phyloP scores from a whole-genome alignment of 2,329 filamentous ascomycete species.

The Bipolaris zeicola region DNA sequence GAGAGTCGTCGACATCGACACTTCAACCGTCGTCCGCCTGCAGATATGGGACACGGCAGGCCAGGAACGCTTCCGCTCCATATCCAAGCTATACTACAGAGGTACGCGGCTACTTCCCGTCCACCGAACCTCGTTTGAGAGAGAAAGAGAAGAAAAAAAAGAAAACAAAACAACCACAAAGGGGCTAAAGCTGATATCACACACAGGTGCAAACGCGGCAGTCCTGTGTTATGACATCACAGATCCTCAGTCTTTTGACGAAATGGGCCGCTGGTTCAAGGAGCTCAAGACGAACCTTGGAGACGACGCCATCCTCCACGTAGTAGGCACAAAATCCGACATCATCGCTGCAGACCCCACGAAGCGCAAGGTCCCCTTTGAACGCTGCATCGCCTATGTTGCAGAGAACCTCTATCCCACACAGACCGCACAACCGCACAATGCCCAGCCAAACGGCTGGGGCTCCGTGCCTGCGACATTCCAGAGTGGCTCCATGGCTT shows the following conservation, averaged over 20 bases:
- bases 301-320: conserved; percentile 82
- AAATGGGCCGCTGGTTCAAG: conserved; percentile 90
- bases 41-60: conserved; percentile 98
- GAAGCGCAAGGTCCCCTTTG: conserved; percentile 84
- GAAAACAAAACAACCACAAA: too few relatives aligned
- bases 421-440: conserved; percentile 43
- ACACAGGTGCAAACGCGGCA: conserved; percentile 80
- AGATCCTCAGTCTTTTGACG: conserved; percentile 79
- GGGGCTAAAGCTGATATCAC: background rate
- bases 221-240: conserved; percentile 96
- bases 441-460: conserved; percentile 30
- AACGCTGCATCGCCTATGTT: conserved; percentile 93
- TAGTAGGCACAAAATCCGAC: conserved; percentile 83
- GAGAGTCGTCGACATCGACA: conserved; percentile 75
- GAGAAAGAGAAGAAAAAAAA: too few relatives aligned
- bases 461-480: conserved; percentile 45
- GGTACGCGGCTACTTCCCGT: conserved; percentile 32
- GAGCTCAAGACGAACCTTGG: conserved; percentile 80
- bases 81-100: conserved; percentile 94
- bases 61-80: conserved; percentile 93
- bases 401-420: conserved; percentile 85
- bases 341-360: conserved; percentile 84
- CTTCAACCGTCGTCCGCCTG: conserved; percentile 83
- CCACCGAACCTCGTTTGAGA: background rate
- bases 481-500: conserved; percentile 51